A percentile compares a stretch with the other conserved stretches of the same genome.
Evolutionary conservation across 1,139 yeast species (phyloP).

Genomic region (Protomyces macrosporus): DNA sequence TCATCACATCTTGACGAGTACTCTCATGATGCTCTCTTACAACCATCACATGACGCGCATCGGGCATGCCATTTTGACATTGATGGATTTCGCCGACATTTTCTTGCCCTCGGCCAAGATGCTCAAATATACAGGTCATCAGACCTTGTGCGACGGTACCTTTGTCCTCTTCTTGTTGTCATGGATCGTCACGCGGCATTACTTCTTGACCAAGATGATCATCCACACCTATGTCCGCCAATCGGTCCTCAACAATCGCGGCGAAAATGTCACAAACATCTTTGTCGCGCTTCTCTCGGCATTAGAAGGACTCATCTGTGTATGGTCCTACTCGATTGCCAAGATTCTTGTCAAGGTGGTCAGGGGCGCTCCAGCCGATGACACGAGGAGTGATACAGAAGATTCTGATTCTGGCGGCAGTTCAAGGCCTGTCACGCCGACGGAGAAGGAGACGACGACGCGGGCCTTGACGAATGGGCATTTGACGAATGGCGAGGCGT

Average conservation of each 20-base stretch:
- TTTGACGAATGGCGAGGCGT: neutral
- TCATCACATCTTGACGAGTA: constrained; percentile 77
- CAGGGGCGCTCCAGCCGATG: constrained; percentile 69
- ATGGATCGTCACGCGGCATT: constrained; percentile 74
- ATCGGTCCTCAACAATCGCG: constrained; percentile 31
- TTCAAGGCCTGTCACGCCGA: neutral
- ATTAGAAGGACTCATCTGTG: constrained; percentile 58
- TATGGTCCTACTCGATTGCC: constrained; percentile 72
- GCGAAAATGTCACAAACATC: constrained; percentile 35
- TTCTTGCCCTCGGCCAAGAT: constrained; percentile 66
- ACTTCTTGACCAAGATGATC: constrained; percentile 62
- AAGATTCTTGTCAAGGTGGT: constrained; percentile 66
- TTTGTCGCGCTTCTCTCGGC: constrained; percentile 58
- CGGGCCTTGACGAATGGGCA: too few species aligned
- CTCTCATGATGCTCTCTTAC: constrained; percentile 66
- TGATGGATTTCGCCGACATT: constrained; percentile 82
- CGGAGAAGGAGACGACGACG: neutral
- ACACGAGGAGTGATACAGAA: constrained; percentile 77
- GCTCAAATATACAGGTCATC: constrained; percentile 64
- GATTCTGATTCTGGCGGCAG: neutral
- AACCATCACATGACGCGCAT: constrained; percentile 64
- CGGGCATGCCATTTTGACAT: constrained; percentile 69
- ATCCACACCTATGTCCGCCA: constrained; percentile 38
- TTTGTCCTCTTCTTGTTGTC: constrained; percentile 61
- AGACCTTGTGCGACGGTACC: constrained; percentile 58